These are phyloP conservation scores for Chaetomiaceae sp. DNA, from an alignment of 2,329 filamentous ascomycete species.

Conservation along the genomic window DNA sequence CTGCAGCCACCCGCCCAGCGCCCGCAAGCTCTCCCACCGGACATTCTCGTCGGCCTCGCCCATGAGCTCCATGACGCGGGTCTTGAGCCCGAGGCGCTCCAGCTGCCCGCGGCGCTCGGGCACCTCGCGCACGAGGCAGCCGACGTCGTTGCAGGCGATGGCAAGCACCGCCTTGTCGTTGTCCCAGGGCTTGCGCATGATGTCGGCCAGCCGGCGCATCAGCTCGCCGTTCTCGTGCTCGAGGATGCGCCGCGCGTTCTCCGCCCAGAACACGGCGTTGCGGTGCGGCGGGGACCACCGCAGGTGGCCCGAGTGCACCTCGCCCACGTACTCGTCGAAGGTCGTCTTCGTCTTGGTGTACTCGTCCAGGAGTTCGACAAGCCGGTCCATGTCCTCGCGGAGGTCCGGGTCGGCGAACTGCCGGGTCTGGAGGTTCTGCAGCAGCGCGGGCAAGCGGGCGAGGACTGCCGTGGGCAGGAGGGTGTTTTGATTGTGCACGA, in stretches of 20 bases:
- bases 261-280: slow-evolving; percentile 81
- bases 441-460: slow-evolving; percentile 66
- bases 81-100: slow-evolving; percentile 80
- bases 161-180: slow-evolving; percentile 84
- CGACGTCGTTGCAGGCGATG: slow-evolving; percentile 88
- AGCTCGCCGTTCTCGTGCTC: slow-evolving; percentile 76
- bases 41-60: slow-evolving; percentile 80
- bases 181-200: slow-evolving; percentile 66
- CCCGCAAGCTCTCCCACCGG: slow-evolving; percentile 85
- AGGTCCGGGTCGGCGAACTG: slow-evolving; percentile 61
- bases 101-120: slow-evolving; percentile 75
- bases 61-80: slow-evolving; percentile 89
- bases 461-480: slow-evolving; percentile 80
- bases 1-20: slow-evolving; percentile 63
- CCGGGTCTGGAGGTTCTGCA: slow-evolving; percentile 56
- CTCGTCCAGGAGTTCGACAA: slow-evolving; percentile 59
- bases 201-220: slow-evolving; percentile 75
- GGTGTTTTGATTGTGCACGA: slow-evolving; percentile 62
- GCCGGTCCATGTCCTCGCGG: slow-evolving; percentile 53
- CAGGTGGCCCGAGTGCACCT: slow-evolving; percentile 78
- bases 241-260: slow-evolving; percentile 81
- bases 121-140: slow-evolving; percentile 80
- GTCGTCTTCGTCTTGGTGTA: slow-evolving; percentile 68
- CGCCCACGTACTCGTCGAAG: slow-evolving; percentile 83
- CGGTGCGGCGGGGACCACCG: slow-evolving; percentile 91